A percentile compares a stretch with the other conserved stretches of the same genome.
These are phyloP conservation scores for Rhizopogon rudus DNA, from an alignment of 768 basidiomycete species.

Conservation along the genomic window DNA sequence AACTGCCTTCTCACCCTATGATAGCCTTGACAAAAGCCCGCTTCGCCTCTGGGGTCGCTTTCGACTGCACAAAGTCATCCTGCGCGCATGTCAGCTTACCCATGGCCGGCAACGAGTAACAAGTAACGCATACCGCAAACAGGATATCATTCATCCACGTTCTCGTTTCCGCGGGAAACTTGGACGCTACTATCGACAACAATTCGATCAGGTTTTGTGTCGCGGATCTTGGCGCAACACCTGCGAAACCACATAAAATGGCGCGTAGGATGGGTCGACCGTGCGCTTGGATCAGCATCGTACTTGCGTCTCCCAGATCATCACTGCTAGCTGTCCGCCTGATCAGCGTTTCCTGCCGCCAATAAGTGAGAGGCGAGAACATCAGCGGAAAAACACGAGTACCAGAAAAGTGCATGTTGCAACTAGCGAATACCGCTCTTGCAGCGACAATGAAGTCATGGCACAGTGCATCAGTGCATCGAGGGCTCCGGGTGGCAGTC, in stretches of 20 bases:
- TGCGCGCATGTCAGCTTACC: conserved; percentile 20
- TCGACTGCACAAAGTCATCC: conserved; percentile 71
- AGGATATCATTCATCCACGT: conserved; percentile 75
- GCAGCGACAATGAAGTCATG: conserved; percentile 58
- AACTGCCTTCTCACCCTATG: conserved; percentile 43
- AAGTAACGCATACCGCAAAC: conserved; percentile 43
- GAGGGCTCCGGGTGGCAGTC: conserved; percentile 57
- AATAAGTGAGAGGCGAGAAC: too few relatives aligned
- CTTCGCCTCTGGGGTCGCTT: conserved; percentile 72
- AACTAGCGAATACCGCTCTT: conserved; percentile 83
- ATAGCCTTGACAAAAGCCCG: conserved; percentile 72
- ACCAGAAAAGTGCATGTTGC: conserved; percentile 51
- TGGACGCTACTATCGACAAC: conserved; percentile 58
- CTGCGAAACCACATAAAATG: conserved; percentile 75
- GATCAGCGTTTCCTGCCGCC: too few relatives aligned
- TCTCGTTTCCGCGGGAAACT: conserved; percentile 49
- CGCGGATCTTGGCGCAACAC: conserved; percentile 77
- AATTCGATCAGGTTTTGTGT: conserved; percentile 84
- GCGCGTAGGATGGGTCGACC: conserved; percentile 71
- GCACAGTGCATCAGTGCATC: conserved; percentile 70
- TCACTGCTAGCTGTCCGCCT: conserved; percentile 59
- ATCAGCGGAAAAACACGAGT: too few relatives aligned
- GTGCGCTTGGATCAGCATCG: conserved; percentile 44
- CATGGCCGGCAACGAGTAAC: conserved; percentile 3
- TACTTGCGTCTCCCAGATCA: conserved; percentile 51